Conservation (phyloP, 2,329 filamentous ascomycete genomes). For the Fusarium equiseti region DNA sequence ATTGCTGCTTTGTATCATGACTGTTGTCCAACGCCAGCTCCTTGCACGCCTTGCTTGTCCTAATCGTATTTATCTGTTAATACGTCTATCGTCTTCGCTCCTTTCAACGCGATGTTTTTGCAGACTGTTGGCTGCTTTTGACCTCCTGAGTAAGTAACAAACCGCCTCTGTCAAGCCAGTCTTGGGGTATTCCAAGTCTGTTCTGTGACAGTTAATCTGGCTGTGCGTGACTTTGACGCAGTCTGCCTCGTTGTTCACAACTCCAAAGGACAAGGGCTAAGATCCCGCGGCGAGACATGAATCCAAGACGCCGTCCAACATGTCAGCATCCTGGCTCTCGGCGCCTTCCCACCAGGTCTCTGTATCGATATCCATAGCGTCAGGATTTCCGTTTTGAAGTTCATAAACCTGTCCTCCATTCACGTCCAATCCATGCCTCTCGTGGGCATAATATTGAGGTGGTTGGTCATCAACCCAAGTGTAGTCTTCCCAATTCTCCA, state of each 20-base stretch:
- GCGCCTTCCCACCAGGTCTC: conserved; percentile 74
- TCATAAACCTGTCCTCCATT: conserved; percentile 54
- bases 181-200: background rate
- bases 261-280: conserved; percentile 22
- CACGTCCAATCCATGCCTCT: conserved; percentile 48
- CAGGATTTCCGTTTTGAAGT: conserved; percentile 63
- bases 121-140: conserved; percentile 2
- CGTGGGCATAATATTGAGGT: conserved; percentile 44
- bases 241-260: background rate
- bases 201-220: background rate
- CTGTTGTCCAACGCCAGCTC: conserved; percentile 45
- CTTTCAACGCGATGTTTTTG: background rate
- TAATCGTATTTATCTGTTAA: conserved; percentile 16
- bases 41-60: conserved; percentile 39
- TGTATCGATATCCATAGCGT: conserved; percentile 71
- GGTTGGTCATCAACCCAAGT: conserved; percentile 61
- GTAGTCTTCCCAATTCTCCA: conserved; percentile 75
- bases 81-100: conserved; percentile 6
- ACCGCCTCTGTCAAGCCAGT: background rate
- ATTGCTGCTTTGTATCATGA: conserved; percentile 24
- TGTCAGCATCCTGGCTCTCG: conserved; percentile 62
- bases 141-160: background rate
- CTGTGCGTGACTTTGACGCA: background rate
- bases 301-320: conserved; percentile 69
- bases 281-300: conserved; percentile 64